phyloP scores from a whole-genome alignment of 139 green algal species.

The Edaphochlamys debaryana region DNA sequence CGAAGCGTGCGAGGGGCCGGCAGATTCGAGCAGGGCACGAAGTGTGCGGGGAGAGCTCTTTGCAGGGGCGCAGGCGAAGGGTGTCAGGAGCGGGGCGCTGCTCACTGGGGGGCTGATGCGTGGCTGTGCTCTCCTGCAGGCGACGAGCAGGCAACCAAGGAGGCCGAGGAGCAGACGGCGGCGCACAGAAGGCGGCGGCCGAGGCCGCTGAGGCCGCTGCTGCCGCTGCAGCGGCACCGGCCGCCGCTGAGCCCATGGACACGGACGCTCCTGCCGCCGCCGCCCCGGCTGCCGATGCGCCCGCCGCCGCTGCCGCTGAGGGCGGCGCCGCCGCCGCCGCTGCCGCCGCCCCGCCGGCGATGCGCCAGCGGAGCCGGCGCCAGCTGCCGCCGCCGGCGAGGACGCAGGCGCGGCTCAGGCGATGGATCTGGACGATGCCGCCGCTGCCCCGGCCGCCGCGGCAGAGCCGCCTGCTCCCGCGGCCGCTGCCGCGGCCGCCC shows the following conservation, averaged over 20 bases:
- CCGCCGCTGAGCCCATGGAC: conserved; percentile 32
- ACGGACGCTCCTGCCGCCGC: background rate
- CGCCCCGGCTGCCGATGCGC: background rate
- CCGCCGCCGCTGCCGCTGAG: background rate
- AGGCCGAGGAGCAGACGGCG: conserved; percentile 33
- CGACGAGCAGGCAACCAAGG: conserved; percentile 31
- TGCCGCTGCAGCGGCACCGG: background rate
- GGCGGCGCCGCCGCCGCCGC: background rate
- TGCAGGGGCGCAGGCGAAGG: background rate
- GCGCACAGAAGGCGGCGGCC: background rate
- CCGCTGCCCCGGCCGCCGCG: background rate
- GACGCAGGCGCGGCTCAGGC: conserved; percentile 14
- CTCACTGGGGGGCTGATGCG: too few relatives aligned
- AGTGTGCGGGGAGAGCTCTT: background rate
- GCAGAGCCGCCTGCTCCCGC: background rate
- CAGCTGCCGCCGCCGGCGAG: background rate
- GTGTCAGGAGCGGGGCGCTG: too few relatives aligned
- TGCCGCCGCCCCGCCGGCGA: background rate
- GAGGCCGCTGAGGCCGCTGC: conserved; percentile 1
- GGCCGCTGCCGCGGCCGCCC: conserved; percentile 17
- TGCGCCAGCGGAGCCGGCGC: background rate
- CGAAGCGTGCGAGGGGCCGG: background rate
- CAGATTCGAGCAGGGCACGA: background rate
- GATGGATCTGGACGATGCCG: conserved; percentile 20
- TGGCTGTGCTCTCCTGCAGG: background rate